Evolutionary conservation across 352 stramenopile species (phyloP), one percentile per base, ranked within the genome.

Genomic region (Phytophthora ramorum): DNA sequence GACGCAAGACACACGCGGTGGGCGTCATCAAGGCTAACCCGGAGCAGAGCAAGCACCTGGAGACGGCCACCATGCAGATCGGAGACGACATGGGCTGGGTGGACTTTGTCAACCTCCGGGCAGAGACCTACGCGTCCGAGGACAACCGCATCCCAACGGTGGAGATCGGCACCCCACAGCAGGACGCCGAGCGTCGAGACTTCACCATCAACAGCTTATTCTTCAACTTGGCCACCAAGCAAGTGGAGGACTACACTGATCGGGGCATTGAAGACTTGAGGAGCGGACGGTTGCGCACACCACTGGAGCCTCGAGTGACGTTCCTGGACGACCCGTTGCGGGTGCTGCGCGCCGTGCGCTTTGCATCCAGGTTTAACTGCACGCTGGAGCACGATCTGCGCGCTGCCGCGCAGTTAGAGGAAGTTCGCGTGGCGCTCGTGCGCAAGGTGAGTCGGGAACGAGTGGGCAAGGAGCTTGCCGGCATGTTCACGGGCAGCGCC

Each of bases 141-240:
- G 74, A 91, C 50, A 71, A 88, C 37, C 84, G 84, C 48, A 93
- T 93, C 44, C 84, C 83, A 5, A 78, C 78, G 4, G 77, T 93
- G 55, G 68, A 76, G 51, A 85, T 91, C 40, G 85, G 81, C 6
- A 98, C 92, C 19, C 90, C 97, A 2, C 60, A 86, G 38, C 81
- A 98, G 53, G 92, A 98, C 58, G 92, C 91, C 13, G 68, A 91
- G 50, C 65, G 98, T 41, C 84, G 98, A 40, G 98, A 99, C 81
- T 97, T 99, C 56, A 99, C 97, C 3, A 98, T 99, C 70, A 99
- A 99, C 78, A 83, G 85, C n/a, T 69, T 99, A 2, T 99, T 99
- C 73, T 99, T 99, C 88, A 99, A 99, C 76, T 90, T 99, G 40
- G 91, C 98, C 63, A 93, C 85, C 17, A 75, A 78, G 14, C 69